These are phyloP conservation scores for Fusarium incarnatum DNA, from an alignment of 2,329 filamentous ascomycete genomes.

Conservation along the genomic window DNA sequence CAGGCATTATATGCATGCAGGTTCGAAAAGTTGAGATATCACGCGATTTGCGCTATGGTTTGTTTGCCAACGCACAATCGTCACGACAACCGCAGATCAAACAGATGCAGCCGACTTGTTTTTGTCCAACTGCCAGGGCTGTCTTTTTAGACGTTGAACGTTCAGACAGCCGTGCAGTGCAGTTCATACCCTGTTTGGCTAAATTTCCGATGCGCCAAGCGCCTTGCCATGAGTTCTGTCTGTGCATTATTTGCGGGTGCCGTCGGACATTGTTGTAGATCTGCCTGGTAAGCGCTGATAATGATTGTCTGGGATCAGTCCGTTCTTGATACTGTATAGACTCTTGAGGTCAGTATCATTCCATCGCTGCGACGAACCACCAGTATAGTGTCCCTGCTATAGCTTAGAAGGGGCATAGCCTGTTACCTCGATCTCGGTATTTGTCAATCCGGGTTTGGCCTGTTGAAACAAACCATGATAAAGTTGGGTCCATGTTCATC, in stretches of 20 bases:
- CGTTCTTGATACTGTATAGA: conserved; percentile 9
- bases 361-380: conserved; percentile 1
- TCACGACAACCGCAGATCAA: conserved; percentile 40
- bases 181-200: conserved; percentile 25
- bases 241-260: conserved; percentile 38
- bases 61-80: conserved; percentile 32
- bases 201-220: conserved; percentile 42
- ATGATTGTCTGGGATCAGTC: neutral
- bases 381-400: conserved; percentile 11
- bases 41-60: conserved; percentile 9
- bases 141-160: conserved; percentile 18
- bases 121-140: conserved; percentile 10
- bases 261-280: conserved; percentile 39
- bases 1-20: conserved; percentile 22
- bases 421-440: neutral
- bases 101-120: conserved; percentile 8
- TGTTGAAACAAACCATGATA: conserved; percentile 26
- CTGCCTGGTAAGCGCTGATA: conserved; percentile 22
- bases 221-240: conserved; percentile 21
- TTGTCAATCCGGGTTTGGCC: conserved; percentile 8
- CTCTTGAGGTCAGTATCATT: neutral
- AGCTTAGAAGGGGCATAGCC: conserved; percentile 10
- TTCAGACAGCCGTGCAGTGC: conserved; percentile 23
- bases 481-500: conserved; percentile 16
- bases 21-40: conserved; percentile 15